These are phyloP conservation scores for Fusarium mexicanum DNA, from an alignment of 2,329 filamentous ascomycete species.

Conservation along the genomic window DNA sequence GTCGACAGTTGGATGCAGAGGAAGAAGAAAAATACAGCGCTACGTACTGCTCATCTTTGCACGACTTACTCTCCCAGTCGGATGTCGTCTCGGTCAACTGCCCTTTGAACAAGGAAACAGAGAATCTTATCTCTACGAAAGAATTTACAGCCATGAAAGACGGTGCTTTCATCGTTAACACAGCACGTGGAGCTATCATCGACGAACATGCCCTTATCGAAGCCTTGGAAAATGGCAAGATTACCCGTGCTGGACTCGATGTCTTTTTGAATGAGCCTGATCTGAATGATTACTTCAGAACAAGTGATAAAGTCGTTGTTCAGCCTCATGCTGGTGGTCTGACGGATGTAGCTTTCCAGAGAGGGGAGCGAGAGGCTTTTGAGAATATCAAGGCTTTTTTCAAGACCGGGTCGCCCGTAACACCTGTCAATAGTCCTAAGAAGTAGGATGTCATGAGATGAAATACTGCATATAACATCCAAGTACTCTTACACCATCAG, in stretches of 20 bases:
- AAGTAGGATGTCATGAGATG: neutral
- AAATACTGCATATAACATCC: neutral
- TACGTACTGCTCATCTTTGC: constrained; percentile 49
- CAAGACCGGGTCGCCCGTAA: constrained; percentile 49
- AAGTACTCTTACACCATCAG: neutral
- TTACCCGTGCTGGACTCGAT: constrained; percentile 59
- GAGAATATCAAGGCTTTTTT: constrained; percentile 56
- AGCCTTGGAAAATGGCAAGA: constrained; percentile 57
- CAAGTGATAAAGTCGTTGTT: constrained; percentile 53
- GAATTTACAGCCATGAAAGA: constrained; percentile 59
- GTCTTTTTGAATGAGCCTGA: constrained; percentile 57
- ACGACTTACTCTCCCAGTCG: constrained; percentile 51
- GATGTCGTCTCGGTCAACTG: constrained; percentile 55
- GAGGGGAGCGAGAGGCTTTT: constrained; percentile 56
- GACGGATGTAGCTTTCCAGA: constrained; percentile 55
- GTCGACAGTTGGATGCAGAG: constrained; percentile 45
- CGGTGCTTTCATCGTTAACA: constrained; percentile 60
- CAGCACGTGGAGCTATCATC: constrained; percentile 59
- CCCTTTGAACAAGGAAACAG: constrained; percentile 54
- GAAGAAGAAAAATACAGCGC: constrained; percentile 49
- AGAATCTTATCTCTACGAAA: constrained; percentile 49
- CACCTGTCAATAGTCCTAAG: constrained; percentile 47
- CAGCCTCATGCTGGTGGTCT: constrained; percentile 57
- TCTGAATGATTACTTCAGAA: constrained; percentile 52
- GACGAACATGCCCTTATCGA: constrained; percentile 58